Evolutionary conservation across 2,329 filamentous ascomycete genomes (phyloP), one percentile per base, ranked within the genome.

Genomic region (Claviceps digitariae): DNA sequence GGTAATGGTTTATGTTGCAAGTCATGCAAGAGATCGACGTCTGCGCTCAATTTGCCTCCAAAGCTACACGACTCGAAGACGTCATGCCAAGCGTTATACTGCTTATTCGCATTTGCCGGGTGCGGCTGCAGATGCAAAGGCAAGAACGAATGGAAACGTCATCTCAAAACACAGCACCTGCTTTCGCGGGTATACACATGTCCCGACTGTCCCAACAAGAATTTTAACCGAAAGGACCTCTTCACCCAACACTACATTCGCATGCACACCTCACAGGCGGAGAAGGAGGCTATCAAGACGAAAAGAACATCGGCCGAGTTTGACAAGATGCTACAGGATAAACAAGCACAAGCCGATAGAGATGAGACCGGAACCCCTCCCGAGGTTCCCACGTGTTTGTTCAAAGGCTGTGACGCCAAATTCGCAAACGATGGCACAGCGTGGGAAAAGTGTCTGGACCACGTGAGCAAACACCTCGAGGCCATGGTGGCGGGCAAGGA

Each of bases 141-240:
- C 59, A 95, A 95, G 71, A 95, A 95, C 64, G 90, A 96, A 66
- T 96, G 91, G 91, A 96, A 96, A 67, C 82, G 91, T 0, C 91
- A 97, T 64, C 81, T 91, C 61, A 72, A 75, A 34, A 86, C 85
- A 0, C 86, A 95, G 63, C 91, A 97, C 63, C 73, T 95, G 23
- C 79, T 83, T 52, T 73, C 87, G 3, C 72, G 78, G 46, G 86
- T 83, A 68, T 96, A 84, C 80, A 74, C 84, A 54, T 97, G 90
- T 70, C 77, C 83, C 58, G 72, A 85, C 34, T 84, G 80, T 56
- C 63, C 67, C 8, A 84, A 81, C 64, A 67, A 65, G 17, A 63
- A 69, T 27, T 95, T 95, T 73, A 94, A 94, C 68, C 85, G 90
- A 62, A 95, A 94, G 65, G 90, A 96, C 62, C 79, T 96, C 10